phyloP scores from a whole-genome alignment of 78 protist genomes.

The Dictyostelium purpureum region DNA sequence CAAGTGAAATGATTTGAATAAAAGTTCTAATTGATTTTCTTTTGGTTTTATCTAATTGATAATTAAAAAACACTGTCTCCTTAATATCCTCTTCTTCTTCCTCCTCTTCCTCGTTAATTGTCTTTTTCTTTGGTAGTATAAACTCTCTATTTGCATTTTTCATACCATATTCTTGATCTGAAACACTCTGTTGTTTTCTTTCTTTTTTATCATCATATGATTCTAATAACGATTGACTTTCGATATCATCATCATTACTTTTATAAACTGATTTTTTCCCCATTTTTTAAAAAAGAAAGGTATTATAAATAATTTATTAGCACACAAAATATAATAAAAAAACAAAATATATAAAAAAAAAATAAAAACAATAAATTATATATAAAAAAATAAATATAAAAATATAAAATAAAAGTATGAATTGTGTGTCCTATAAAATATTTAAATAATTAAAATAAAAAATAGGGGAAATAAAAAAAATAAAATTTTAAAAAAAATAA shows the following conservation, averaged over 20 bases:
- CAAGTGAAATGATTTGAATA: not conserved
- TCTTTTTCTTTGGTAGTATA: not conserved
- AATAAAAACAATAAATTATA: not conserved
- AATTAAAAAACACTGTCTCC: not conserved
- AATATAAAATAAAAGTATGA: not conserved
- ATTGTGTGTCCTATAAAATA: too few relatives aligned
- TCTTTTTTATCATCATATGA: not conserved
- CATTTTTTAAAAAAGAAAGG: not conserved
- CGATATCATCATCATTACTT: not conserved
- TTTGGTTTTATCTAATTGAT: not conserved
- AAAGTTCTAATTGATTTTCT: not conserved
- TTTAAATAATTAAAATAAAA: too few relatives aligned
- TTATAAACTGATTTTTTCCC: not conserved
- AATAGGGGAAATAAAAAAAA: too few relatives aligned
- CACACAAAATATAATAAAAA: too few relatives aligned
- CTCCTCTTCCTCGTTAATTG: not conserved
- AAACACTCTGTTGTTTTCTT: not conserved
- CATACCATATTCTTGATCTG: not conserved
- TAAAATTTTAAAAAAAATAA: not conserved
- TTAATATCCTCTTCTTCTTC: not conserved
- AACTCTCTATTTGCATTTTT: slow-evolving; percentile 2
- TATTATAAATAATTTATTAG: too few relatives aligned
- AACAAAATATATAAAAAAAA: not conserved
- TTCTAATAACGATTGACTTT: not conserved
- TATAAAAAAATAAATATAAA: not conserved